Percentiles rank a stretch among this genome's conserved stretches.
Evolutionary conservation across 2,329 filamentous ascomycete species (phyloP).

Genomic region (Gliomastix tumulicola): DNA sequence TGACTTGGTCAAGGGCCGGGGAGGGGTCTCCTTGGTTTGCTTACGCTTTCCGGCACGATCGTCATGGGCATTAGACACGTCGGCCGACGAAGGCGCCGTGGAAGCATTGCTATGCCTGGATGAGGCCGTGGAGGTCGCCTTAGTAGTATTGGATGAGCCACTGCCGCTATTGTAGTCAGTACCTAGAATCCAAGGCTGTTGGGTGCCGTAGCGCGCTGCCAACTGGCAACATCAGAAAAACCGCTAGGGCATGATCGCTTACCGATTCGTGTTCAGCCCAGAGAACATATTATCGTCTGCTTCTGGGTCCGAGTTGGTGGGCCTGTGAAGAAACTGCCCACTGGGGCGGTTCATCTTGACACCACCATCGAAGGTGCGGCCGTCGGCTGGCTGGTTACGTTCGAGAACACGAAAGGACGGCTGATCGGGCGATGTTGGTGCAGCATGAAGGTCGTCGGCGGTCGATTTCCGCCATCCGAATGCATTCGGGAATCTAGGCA

Average conservation of each 20-base stretch:
- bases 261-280: conserved; percentile 48
- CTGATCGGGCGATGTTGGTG: conserved; percentile 26
- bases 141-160: conserved; percentile 54
- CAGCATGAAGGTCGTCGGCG: conserved; percentile 48
- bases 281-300: conserved; percentile 54
- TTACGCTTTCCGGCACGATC: conserved; percentile 19
- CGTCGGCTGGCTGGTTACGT: conserved; percentile 34
- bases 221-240: conserved; percentile 12
- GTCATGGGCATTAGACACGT: conserved; percentile 10
- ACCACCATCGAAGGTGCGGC: conserved; percentile 45
- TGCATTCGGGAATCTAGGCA: conserved; percentile 56
- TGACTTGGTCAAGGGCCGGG: conserved; percentile 37
- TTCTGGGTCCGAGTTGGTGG: conserved; percentile 28
- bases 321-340: conserved; percentile 26
- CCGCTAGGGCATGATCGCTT: no score
- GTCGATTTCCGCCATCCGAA: conserved; percentile 55
- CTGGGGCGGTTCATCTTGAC: conserved; percentile 31
- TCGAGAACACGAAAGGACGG: conserved; percentile 55
- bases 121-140: conserved; percentile 51
- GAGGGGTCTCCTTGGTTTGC: conserved; percentile 2
- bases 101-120: conserved; percentile 56
- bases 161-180: conserved; percentile 44
- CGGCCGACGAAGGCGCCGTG: conserved; percentile 53
- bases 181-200: conserved; percentile 7
- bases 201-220: no score